These are phyloP conservation scores for Corrigiola litoralis DNA, from an alignment of 179 eudicot genomes.

Conservation along the genomic window DNA sequence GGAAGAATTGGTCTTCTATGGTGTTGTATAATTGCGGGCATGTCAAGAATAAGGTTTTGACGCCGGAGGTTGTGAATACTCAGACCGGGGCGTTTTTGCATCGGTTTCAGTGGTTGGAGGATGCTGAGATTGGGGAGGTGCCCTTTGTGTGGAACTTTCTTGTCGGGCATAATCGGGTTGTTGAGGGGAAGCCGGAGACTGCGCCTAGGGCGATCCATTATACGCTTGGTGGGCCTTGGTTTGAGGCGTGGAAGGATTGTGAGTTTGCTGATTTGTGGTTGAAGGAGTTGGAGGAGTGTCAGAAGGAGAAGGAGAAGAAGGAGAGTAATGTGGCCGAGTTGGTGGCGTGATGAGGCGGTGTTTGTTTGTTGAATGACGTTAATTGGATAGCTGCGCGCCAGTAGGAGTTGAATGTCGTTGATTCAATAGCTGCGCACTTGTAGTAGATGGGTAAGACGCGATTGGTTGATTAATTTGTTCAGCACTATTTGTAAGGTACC, in stretches of 20 bases:
- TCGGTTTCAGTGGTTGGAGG: constrained; percentile 90
- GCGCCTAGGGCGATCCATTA: constrained; percentile 83
- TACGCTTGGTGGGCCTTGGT: constrained; percentile 98
- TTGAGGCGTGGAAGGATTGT: constrained; percentile 87
- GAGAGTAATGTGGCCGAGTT: constrained; percentile 17
- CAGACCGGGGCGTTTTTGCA: constrained; percentile 79
- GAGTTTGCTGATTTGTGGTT: constrained; percentile 89
- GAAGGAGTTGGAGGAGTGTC: constrained; percentile 70
- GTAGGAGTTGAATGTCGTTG: neutral
- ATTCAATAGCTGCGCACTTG: neutral
- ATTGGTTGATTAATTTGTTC: constrained; percentile 1
- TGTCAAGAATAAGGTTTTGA: constrained; percentile 57
- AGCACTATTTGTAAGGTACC: constrained; percentile 13
- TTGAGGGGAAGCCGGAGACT: constrained; percentile 50
- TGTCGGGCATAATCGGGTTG: constrained; percentile 82
- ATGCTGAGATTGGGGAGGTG: constrained; percentile 77
- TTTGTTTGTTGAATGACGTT: neutral
- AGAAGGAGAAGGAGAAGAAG: constrained; percentile 20
- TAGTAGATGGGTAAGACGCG: neutral
- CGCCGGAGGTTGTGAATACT: constrained; percentile 65
- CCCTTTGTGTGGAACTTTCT: constrained; percentile 96
- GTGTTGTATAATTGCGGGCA: constrained; percentile 92
- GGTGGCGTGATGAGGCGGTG: neutral
- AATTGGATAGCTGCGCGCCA: too few relatives aligned
- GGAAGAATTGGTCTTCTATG: constrained; percentile 99